A percentile compares a stretch with the other conserved stretches of the same genome.
phyloP scores from a whole-genome alignment of 345 rosid species.

The Arabidopsis arenosa region DNA sequence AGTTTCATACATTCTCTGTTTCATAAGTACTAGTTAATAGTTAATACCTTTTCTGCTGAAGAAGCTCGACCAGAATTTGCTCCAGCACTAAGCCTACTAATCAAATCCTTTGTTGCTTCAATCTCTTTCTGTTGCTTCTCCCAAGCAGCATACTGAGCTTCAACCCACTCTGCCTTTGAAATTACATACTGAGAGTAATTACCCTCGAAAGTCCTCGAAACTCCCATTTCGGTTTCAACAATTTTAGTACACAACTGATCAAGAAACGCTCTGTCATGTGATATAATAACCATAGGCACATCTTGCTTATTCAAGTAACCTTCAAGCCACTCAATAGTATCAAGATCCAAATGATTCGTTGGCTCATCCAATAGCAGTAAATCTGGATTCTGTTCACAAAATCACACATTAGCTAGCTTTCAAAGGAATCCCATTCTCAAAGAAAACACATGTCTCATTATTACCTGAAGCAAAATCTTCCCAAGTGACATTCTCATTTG shows the following conservation, averaged over 20 bases:
- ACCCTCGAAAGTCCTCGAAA: constrained; percentile 80
- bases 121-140: constrained; percentile 93
- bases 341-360: constrained; percentile 93
- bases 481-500: constrained; percentile 99
- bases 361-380: constrained; percentile 93
- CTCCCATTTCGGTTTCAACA: constrained; percentile 94
- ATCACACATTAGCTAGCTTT: constrained; percentile 18
- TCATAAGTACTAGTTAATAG: not conserved
- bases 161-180: constrained; percentile 77
- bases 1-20: not conserved
- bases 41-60: constrained; percentile 76
- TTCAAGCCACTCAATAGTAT: constrained; percentile 94
- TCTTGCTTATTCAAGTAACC: constrained; percentile 79
- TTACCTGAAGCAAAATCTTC: constrained; percentile 91
- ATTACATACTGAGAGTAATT: constrained; percentile 81
- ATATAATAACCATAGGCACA: constrained; percentile 93
- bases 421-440: not conserved
- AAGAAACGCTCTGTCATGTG: constrained; percentile 94
- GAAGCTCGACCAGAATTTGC: constrained; percentile 94
- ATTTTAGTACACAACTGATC: constrained; percentile 94
- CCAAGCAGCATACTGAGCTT: constrained; percentile 75
- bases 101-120: constrained; percentile 76
- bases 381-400: constrained; percentile 71
- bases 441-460: not conserved
- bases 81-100: constrained; percentile 76